Base-by-base conservation (phyloP, 1,284 basidiomycete species). In the Ustilago hordei region DNA sequence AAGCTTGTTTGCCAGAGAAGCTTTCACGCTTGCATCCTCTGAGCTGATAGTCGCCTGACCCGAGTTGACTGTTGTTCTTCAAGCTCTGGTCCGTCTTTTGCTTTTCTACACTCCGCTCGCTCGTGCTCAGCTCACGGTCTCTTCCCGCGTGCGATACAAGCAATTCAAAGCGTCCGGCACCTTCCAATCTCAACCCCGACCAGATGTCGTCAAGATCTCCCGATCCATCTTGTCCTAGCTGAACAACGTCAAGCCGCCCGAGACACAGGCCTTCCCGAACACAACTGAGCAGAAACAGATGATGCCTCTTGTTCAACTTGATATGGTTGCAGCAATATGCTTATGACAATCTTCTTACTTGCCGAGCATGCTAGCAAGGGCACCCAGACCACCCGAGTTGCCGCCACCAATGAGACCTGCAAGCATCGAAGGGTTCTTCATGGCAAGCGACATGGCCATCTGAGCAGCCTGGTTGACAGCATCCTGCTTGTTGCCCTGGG, bases 391-490 rank as follows among this genome's bases (percentile, higher is more conserved):
- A 34, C 78, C 75, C 47, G 72, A 76, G 50, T 78, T 68, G 54
- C 73, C 72, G 12, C 80, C 79, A 39, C 80, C 80, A 32, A 82
- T 66, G 38, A 76, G 69, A n/a, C 74, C 74, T 19, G 62, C 65
- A n/a, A 67, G 65, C 50, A 45, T 23, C 41, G 66, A 73, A 43
- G 84, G 80, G 57, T 81, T 78, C 75, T 85, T 86, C 65, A 81
- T 59, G 50, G 85, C 57, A 11, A 86, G 75, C 59, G 82, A 79
- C 81, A 86, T 84, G 58, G 81, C 81, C 55, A 75, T 81, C 69
- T 82, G 66, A 4, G 73, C 84, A 2, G 86, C 86, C 60, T 72
- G 71, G 72, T 85, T 84, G 64, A 87, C 82, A 32, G 81, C 86
- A 34, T 84, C 82, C 77, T 87, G 84, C 81, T 86, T 85, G 74